Evolutionary conservation across 2,329 filamentous ascomycete genomes (phyloP), one percentile per base, ranked within the genome.

Genomic region (Colletotrichum sp.): DNA sequence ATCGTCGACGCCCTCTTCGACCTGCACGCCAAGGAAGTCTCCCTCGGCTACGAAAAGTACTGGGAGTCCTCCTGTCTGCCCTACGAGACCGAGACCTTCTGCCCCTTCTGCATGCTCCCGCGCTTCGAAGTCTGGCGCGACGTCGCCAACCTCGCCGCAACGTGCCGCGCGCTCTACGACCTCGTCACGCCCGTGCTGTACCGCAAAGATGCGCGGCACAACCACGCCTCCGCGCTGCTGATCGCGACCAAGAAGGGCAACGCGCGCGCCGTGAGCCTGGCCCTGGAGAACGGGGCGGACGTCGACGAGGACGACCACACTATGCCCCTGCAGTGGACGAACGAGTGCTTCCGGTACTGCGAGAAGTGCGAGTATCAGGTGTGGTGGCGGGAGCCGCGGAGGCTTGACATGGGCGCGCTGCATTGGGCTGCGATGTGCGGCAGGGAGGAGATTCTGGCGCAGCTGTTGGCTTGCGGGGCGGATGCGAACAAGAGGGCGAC

Each of bases 201-300:
- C 49, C 70, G 70, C 1, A 59, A 60, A 26, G 74, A 76, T 18
- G 74, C 74, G 34, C 21, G 65, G 21, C 44, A 30, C n/a, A 76
- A 76, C 34, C 74, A 74, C 65, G 60, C 74, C 9, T 76, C 74
- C 4, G 74, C 74, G 21, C 59, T 76, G 28, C 64, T 76, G 1
- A 76, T 76, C 28, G 72, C 74, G 16, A 60, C 74, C 10, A 76
- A 76, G 34, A 30, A 15, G 10, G 74, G 74, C 32, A 76, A 74
- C n/a, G 12, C 36, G 59, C 57, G 34, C 5, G 74, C 70, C 7
- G 16, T 74, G 34, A 18, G 80, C 63, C 73, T 83, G 10, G 80
- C 87, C 7, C 79, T 87, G 6, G 79, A 82, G 15, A 77, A 79
- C 21, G 84, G 85, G 12, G 85, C 85, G 6, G 78, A 84, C 26